Conservation (phyloP, 2,329 filamentous ascomycete species). For the Nothomitra cinnamomea region DNA sequence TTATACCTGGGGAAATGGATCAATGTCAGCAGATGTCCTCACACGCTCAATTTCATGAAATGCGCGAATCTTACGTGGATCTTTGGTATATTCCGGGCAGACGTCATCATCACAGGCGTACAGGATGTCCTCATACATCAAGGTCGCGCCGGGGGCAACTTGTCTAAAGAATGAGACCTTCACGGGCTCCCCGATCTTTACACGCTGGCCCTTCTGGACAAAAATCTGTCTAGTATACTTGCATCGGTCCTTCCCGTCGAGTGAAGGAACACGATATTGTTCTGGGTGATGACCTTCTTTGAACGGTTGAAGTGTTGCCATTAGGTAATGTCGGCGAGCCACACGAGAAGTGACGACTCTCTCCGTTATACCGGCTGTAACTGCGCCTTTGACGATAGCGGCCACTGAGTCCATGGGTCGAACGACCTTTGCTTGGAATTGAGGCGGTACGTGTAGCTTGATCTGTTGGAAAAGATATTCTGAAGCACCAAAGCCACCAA, state of each 20-base stretch:
- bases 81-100: conserved; percentile 96
- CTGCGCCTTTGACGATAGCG: conserved; percentile 94
- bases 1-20: conserved; percentile 53
- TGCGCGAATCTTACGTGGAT: conserved; percentile 63
- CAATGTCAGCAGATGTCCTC: conserved; percentile 12
- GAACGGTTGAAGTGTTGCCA: conserved; percentile 97
- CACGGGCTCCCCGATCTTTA: conserved; percentile 97
- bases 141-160: conserved; percentile 85
- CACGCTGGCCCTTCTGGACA: conserved; percentile 93
- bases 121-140: conserved; percentile 98
- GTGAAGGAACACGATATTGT: conserved; percentile 87
- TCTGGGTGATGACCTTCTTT: conserved; percentile 98
- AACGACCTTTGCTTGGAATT: conserved; percentile 97
- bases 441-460: conserved; percentile 92
- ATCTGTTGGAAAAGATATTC: conserved; percentile 99
- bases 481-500: conserved; percentile 94
- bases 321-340: conserved; percentile 92
- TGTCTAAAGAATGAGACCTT: conserved; percentile 98
- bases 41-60: conserved; percentile 1
- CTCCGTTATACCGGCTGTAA: conserved; percentile 95
- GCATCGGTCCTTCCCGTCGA: conserved; percentile 95
- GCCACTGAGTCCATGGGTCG: conserved; percentile 97
- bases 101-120: conserved; percentile 97
- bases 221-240: conserved; percentile 98
- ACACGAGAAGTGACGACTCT: conserved; percentile 93